Conservation (phyloP, 2,329 filamentous ascomycete species). For the Botrytis deweyae region DNA sequence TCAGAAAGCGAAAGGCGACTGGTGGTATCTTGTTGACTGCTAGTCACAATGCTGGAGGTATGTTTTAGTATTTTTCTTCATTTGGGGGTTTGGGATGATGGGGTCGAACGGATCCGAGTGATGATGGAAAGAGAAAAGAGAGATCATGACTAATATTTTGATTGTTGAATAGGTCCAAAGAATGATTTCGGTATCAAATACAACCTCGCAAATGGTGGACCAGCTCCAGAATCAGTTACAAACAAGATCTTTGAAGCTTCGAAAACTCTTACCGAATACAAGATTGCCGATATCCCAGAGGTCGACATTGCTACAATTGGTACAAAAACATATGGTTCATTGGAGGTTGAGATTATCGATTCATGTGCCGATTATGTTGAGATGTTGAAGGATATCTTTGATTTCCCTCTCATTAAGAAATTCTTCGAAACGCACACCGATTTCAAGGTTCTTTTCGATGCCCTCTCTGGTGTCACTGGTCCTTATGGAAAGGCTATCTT, state of each 20-base stretch:
- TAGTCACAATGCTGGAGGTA: slow-evolving; percentile 97
- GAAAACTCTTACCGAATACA: slow-evolving; percentile 88
- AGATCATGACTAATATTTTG: slow-evolving; percentile 4
- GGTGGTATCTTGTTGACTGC: slow-evolving; percentile 96
- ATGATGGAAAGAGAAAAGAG: neutral
- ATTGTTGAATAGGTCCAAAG: slow-evolving; percentile 65
- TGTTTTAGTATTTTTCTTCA: slow-evolving; percentile 9
- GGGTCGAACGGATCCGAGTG: neutral
- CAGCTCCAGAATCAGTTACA: slow-evolving; percentile 91
- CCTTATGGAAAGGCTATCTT: slow-evolving; percentile 95
- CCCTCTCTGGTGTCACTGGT: slow-evolving; percentile 89
- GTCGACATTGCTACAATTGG: slow-evolving; percentile 83
- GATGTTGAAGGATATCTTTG: slow-evolving; percentile 98
- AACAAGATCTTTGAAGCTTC: slow-evolving; percentile 96
- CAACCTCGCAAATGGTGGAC: slow-evolving; percentile 94
- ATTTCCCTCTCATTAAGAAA: slow-evolving; percentile 91
- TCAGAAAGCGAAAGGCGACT: slow-evolving; percentile 90
- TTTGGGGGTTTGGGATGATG: neutral
- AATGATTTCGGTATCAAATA: slow-evolving; percentile 99
- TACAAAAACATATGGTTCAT: slow-evolving; percentile 75
- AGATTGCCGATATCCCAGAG: slow-evolving; percentile 82
- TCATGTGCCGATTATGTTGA: slow-evolving; percentile 87
- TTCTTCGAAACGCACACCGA: slow-evolving; percentile 85
- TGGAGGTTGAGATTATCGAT: slow-evolving; percentile 95
- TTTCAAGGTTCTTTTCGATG: slow-evolving; percentile 97